Percentiles rank a stretch among this genome's conserved stretches.
These are phyloP conservation scores for Leishmania arabica DNA, from an alignment of 208 protist species.

Conservation along the genomic window DNA sequence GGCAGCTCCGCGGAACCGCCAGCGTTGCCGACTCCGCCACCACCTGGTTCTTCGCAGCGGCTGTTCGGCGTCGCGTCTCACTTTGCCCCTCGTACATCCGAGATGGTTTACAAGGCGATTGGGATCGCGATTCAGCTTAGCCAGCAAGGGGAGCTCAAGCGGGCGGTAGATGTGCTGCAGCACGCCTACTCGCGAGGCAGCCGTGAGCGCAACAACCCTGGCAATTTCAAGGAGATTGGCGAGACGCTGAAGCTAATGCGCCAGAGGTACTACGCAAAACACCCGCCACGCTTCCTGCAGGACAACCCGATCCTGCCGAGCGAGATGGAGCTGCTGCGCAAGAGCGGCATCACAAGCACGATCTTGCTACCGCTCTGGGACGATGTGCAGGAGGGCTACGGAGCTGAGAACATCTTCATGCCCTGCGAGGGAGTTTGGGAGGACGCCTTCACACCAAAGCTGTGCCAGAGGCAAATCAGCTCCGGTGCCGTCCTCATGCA, in stretches of 20 bases:
- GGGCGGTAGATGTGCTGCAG: conserved; percentile 81
- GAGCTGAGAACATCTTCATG: conserved; percentile 85
- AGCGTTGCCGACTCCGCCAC: not conserved
- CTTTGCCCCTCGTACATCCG: conserved; percentile 47
- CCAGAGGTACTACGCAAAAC: conserved; percentile 44
- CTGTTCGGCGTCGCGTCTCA: conserved; percentile 28
- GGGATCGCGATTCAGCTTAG: conserved; percentile 57
- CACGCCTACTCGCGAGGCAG: conserved; percentile 66
- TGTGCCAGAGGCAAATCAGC: conserved; percentile 30
- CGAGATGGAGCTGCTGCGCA: conserved; percentile 80
- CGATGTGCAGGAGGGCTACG: conserved; percentile 83
- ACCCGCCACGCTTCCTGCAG: conserved; percentile 78
- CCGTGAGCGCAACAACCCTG: conserved; percentile 60
- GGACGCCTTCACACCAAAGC: conserved; percentile 49
- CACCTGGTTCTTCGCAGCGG: conserved; percentile 3
- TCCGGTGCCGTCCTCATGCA: conserved; percentile 41
- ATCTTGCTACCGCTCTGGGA: conserved; percentile 87
- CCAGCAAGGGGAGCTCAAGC: conserved; percentile 71
- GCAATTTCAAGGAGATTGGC: conserved; percentile 68
- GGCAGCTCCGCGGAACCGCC: not conserved
- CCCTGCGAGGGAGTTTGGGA: conserved; percentile 65
- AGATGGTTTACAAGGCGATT: conserved; percentile 67
- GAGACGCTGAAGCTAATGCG: conserved; percentile 67
- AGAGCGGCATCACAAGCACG: conserved; percentile 67
- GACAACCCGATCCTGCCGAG: conserved; percentile 78